A percentile compares a stretch with the other conserved stretches of the same genome.
These are phyloP conservation scores for Sabuloglossum arenarium DNA, from an alignment of 495 filamentous ascomycete species.

Conservation along the genomic window DNA sequence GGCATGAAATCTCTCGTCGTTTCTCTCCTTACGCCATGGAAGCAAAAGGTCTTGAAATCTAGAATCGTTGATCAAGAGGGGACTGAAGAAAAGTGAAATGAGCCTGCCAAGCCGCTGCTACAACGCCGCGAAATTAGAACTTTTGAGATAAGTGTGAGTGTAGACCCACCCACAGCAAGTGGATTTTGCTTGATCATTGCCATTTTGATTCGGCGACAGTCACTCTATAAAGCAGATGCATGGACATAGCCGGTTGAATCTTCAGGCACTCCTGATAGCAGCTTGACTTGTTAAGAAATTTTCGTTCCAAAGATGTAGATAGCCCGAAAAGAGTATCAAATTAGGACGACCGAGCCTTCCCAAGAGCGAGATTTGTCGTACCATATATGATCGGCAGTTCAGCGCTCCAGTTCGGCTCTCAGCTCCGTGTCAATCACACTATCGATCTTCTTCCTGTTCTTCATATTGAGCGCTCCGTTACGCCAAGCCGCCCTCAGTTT, in stretches of 20 bases:
- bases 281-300: background rate
- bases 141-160: background rate
- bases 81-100: background rate
- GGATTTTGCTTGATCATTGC: background rate
- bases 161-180: background rate
- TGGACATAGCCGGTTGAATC: background rate
- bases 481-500: slow-evolving; percentile 28
- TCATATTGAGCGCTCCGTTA: slow-evolving; percentile 30
- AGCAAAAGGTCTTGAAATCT: slow-evolving; percentile 2
- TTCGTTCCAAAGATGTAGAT: background rate
- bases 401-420: slow-evolving; percentile 24
- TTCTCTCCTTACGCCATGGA: slow-evolving; percentile 1
- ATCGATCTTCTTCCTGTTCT: slow-evolving; percentile 33
- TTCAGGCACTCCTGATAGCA: background rate
- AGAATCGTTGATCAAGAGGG: background rate
- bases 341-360: background rate
- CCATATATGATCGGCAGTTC: slow-evolving; percentile 3
- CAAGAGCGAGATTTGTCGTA: background rate
- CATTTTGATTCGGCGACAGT: background rate
- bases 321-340: background rate
- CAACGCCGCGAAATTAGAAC: background rate
- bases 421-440: slow-evolving; percentile 21
- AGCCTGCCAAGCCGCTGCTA: background rate
- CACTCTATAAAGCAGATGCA: background rate
- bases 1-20: background rate